Percentiles rank a stretch among this genome's conserved stretches.
These are phyloP conservation scores for Melanogaster broomeanus DNA, from an alignment of 768 basidiomycete genomes.

Conservation along the genomic window DNA sequence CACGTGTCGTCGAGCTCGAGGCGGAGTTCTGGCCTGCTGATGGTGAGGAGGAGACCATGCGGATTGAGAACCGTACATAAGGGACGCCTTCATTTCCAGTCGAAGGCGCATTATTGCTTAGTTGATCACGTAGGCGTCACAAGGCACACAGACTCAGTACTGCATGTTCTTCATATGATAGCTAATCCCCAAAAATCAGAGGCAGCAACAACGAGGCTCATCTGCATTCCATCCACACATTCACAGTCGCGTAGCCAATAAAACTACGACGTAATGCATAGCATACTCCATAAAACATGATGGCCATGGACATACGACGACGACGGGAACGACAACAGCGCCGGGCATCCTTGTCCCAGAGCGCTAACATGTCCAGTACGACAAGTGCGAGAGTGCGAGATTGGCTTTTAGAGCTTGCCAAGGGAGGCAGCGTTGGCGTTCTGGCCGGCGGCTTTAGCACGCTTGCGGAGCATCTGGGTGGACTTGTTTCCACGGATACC, in stretches of 20 bases:
- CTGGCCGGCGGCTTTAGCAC: conserved; percentile 88
- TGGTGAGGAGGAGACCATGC: conserved; percentile 33
- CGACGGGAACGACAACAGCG: not conserved
- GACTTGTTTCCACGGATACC: conserved; percentile 95
- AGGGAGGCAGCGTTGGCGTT: conserved; percentile 53
- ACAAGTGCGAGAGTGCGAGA: not conserved
- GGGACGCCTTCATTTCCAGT: too few relatives aligned
- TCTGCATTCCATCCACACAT: not conserved
- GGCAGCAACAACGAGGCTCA: not conserved
- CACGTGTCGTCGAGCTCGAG: conserved; percentile 61
- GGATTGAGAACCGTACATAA: too few relatives aligned
- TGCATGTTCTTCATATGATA: too few relatives aligned
- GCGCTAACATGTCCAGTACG: not conserved
- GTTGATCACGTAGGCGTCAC: too few relatives aligned
- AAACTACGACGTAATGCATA: conserved; percentile 13
- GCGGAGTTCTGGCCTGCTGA: conserved; percentile 57
- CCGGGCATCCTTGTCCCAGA: not conserved
- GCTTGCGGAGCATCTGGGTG: conserved; percentile 89
- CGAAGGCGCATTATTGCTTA: too few relatives aligned
- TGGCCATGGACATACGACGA: conserved; percentile 14
- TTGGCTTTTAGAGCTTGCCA: conserved; percentile 58
- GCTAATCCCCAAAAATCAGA: not conserved
- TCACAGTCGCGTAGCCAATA: conserved; percentile 5
- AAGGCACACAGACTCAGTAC: too few relatives aligned
- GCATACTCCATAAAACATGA: conserved; percentile 19